A percentile compares a stretch with the other conserved stretches of the same genome.
Conservation (phyloP, 768 basidiomycete genomes). For the Leccinellum albellum region DNA sequence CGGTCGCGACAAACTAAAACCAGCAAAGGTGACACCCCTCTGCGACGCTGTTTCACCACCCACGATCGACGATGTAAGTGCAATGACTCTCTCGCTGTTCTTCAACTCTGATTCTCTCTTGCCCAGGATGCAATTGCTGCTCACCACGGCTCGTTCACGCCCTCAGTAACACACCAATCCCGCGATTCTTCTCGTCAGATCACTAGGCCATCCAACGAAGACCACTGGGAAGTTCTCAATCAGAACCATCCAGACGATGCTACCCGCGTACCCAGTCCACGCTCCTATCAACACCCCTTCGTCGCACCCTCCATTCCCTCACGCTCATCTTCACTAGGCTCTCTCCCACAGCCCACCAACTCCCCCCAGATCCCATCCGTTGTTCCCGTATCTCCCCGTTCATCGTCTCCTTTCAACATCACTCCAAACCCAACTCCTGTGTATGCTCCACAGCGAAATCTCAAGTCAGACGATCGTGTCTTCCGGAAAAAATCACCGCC, state of each 20-base stretch:
- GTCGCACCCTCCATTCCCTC: conserved; percentile 35
- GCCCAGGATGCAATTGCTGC: conserved; percentile 25
- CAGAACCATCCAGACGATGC: conserved; percentile 25
- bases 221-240: conserved; percentile 45
- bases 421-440: conserved; percentile 20
- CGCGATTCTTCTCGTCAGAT: conserved; percentile 17
- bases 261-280: conserved; percentile 19
- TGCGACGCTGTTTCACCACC: conserved; percentile 15
- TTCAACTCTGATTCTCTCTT: neutral
- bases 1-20: conserved; percentile 45
- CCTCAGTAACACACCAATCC: neutral
- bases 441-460: conserved; percentile 14
- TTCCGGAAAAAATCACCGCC: conserved; percentile 30
- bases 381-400: conserved; percentile 29
- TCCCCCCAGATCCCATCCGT: conserved; percentile 35
- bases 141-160: conserved; percentile 16
- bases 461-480: conserved; percentile 18
- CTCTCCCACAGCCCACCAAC: conserved; percentile 40
- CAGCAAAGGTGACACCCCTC: conserved; percentile 27
- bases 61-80: conserved; percentile 30
- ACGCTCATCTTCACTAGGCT: conserved; percentile 50
- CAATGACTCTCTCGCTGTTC: too few species aligned
- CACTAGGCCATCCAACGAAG: conserved; percentile 35
- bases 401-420: conserved; percentile 46
- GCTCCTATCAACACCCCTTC: conserved; percentile 25